Percentiles rank a stretch among this genome's conserved stretches.
Evolutionary conservation across 768 basidiomycete genomes (phyloP).

Genomic region (Tremella mesenterica): DNA sequence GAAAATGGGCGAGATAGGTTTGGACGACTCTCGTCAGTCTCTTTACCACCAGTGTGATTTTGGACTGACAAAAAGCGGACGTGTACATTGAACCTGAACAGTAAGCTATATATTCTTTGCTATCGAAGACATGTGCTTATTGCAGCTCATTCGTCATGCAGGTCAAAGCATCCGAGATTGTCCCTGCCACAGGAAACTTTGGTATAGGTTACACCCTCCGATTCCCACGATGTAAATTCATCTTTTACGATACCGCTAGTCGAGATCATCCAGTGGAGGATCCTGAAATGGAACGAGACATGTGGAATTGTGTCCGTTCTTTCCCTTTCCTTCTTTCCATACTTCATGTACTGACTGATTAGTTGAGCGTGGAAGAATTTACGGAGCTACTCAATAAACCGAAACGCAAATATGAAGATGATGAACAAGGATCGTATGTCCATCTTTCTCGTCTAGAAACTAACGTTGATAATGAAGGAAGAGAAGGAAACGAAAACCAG

Average conservation of each 20-base stretch:
- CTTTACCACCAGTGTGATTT: slow-evolving; percentile 39
- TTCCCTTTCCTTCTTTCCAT: background rate
- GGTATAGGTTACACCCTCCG: slow-evolving; percentile 82
- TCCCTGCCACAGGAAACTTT: slow-evolving; percentile 66
- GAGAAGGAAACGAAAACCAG: slow-evolving; percentile 26
- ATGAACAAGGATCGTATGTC: slow-evolving; percentile 31
- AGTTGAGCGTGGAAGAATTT: slow-evolving; percentile 31
- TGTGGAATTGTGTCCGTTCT: slow-evolving; percentile 39
- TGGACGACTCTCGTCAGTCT: slow-evolving; percentile 43
- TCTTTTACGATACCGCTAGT: slow-evolving; percentile 59
- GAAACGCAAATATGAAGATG: slow-evolving; percentile 27
- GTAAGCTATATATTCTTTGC: too few species aligned
- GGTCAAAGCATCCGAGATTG: slow-evolving; percentile 89
- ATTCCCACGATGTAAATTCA: slow-evolving; percentile 74
- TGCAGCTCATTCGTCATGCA: slow-evolving; percentile 82
- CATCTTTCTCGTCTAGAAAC: background rate
- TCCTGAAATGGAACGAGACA: slow-evolving; percentile 45
- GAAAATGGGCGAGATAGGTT: slow-evolving; percentile 26
- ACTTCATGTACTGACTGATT: background rate
- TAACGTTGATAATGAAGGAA: slow-evolving; percentile 7
- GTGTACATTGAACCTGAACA: slow-evolving; percentile 81
- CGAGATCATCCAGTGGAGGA: slow-evolving; percentile 21
- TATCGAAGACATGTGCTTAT: too few species aligned
- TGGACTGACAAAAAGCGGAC: slow-evolving; percentile 67
- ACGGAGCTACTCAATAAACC: slow-evolving; percentile 23